Percentiles rank a stretch among this genome's conserved stretches.
phyloP scores from a whole-genome alignment of 2,329 filamentous ascomycete species.

The Dryadomyces sulphureus region DNA sequence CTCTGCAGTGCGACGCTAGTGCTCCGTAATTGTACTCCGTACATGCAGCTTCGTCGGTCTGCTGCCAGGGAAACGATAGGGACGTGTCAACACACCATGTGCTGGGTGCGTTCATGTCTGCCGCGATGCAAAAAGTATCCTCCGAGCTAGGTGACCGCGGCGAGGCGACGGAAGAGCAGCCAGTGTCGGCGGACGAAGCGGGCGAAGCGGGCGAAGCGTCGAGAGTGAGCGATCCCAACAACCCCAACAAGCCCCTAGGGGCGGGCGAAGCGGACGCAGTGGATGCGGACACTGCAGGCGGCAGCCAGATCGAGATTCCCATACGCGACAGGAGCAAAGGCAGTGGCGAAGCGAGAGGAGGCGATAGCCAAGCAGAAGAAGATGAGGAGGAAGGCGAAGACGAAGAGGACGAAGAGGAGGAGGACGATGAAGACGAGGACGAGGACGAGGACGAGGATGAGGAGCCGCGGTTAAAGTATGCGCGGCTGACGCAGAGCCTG shows the following conservation, averaged over 20 bases:
- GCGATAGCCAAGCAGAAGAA: conserved; percentile 8
- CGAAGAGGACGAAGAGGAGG: conserved; percentile 26
- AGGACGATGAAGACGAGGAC: conserved; percentile 43
- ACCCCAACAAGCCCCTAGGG: too few species aligned
- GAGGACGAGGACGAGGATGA: conserved; percentile 80
- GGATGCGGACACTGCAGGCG: too few species aligned
- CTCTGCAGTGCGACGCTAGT: background rate
- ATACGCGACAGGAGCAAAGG: background rate
- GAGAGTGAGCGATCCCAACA: too few species aligned
- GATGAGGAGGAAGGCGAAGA: conserved; percentile 11
- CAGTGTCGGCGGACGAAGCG: too few species aligned
- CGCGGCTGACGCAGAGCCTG: conserved; percentile 67
- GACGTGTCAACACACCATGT: conserved; percentile 3
- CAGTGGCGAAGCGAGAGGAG: conserved; percentile 11
- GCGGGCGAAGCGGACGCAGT: too few species aligned
- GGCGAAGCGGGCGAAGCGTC: too few species aligned
- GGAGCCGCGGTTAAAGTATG: conserved; percentile 88
- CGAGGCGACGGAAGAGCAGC: background rate
- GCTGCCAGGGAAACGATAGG: background rate
- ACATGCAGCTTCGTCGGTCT: background rate
- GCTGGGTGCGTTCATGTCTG: conserved; percentile 6
- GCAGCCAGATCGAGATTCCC: too few species aligned
- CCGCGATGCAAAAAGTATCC: conserved; percentile 9
- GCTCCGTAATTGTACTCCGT: too few species aligned
- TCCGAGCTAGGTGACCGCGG: conserved; percentile 3